phyloP scores from a whole-genome alignment of 768 basidiomycete species.

The Mycena indigotica region DNA sequence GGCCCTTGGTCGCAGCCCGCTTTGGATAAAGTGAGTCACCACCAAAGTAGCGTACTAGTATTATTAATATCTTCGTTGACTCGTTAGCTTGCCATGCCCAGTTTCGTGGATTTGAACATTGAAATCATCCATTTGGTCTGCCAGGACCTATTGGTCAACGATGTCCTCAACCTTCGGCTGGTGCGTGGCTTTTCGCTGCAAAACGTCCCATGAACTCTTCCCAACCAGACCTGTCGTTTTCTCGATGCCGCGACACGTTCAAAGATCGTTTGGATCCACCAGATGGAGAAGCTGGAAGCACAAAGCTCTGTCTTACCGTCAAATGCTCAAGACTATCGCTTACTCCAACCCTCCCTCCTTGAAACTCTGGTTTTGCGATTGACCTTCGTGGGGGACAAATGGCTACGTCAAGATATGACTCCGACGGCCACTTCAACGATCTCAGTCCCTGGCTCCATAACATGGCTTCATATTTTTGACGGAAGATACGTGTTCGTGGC shows the following conservation, averaged over 20 bases:
- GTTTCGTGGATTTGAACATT: too few relatives aligned
- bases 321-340: not conserved
- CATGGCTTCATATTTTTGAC: slow-evolving; percentile 18
- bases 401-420: not conserved
- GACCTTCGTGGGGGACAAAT: not conserved
- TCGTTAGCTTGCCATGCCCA: too few relatives aligned
- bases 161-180: not conserved
- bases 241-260: not conserved
- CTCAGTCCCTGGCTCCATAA: slow-evolving; percentile 14
- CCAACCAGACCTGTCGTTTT: not conserved
- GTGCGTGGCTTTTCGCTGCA: not conserved
- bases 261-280: not conserved
- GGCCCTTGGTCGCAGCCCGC: too few relatives aligned
- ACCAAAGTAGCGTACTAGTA: too few relatives aligned
- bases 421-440: not conserved
- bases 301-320: not conserved
- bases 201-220: not conserved
- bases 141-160: not conserved
- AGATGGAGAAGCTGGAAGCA: not conserved
- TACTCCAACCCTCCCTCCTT: not conserved
- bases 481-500: slow-evolving; percentile 17
- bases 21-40: too few relatives aligned
- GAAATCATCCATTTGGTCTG: not conserved
- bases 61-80: too few relatives aligned
- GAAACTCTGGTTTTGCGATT: not conserved